Conservation (phyloP, 257 asterid genomes). For the Fraxinus quadrangulata region DNA sequence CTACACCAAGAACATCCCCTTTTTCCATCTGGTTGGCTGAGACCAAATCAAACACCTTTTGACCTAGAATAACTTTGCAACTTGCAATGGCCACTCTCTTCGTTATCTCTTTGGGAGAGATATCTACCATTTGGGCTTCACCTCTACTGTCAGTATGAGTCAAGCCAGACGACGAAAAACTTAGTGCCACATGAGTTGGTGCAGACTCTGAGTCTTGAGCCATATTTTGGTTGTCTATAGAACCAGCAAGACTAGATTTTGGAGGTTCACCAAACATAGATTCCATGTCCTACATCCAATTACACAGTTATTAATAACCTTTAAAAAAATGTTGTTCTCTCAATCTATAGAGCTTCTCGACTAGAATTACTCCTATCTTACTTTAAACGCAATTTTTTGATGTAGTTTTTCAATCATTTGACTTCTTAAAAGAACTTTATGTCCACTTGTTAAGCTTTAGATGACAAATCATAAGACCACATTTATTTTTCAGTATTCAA, state of each 20-base stretch:
- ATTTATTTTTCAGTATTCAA: not conserved
- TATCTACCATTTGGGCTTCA: conserved; percentile 82
- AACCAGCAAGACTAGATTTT: conserved; percentile 47
- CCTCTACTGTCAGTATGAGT: conserved; percentile 67
- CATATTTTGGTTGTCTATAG: conserved; percentile 39
- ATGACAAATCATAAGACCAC: not conserved
- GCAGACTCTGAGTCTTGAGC: conserved; percentile 36
- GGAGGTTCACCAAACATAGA: conserved; percentile 79
- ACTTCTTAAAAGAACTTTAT: not conserved
- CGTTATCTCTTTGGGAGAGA: conserved; percentile 63
- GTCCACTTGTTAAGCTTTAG: not conserved
- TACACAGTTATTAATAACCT: not conserved
- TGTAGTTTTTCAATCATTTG: not conserved
- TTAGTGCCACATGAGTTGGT: conserved; percentile 16
- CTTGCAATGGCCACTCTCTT: conserved; percentile 74
- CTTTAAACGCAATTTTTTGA: not conserved
- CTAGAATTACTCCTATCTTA: not conserved
- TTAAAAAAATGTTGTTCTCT: not conserved
- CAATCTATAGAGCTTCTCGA: not conserved
- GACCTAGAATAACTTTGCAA: conserved; percentile 75
- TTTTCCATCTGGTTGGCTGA: conserved; percentile 72
- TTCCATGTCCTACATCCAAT: conserved; percentile 70
- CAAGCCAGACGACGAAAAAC: conserved; percentile 36
- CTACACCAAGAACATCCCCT: conserved; percentile 84
- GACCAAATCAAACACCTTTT: conserved; percentile 68